Evolutionary conservation across 2,329 filamentous ascomycete genomes (phyloP).

Genomic region (Periconia sp.): DNA sequence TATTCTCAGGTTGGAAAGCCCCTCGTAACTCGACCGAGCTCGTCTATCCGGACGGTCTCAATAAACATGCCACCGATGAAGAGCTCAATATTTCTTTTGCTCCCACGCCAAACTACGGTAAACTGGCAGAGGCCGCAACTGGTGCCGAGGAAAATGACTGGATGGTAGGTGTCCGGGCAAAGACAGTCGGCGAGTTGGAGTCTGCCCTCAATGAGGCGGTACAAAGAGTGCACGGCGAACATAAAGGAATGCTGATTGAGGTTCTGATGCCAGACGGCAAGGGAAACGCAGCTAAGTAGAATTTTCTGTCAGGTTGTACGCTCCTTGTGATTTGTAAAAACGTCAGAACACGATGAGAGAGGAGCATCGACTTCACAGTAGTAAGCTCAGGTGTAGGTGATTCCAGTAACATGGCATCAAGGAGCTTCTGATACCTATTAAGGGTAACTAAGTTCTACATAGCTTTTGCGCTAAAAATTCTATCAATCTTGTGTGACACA

Average conservation of each 20-base stretch:
- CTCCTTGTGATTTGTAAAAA: too few species aligned
- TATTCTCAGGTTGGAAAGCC: constrained; percentile 58
- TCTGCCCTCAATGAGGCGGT: neutral
- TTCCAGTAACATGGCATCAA: too few species aligned
- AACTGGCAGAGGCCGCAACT: constrained; percentile 62
- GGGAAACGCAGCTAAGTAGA: neutral
- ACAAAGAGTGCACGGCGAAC: neutral
- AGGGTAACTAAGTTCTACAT: too few species aligned
- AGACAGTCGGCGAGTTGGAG: neutral
- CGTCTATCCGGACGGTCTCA: constrained; percentile 61
- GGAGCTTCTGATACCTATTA: too few species aligned
- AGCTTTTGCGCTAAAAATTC: too few species aligned
- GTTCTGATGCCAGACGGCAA: neutral
- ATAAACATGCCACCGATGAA: constrained; percentile 59
- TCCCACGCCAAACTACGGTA: constrained; percentile 60
- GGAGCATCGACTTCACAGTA: too few species aligned
- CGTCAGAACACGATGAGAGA: too few species aligned
- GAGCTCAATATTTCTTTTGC: constrained; percentile 65
- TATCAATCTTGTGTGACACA: too few species aligned
- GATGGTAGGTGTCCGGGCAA: neutral
- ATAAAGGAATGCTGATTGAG: neutral
- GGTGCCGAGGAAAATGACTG: constrained; percentile 27
- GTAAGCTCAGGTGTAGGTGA: too few species aligned
- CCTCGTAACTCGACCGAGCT: constrained; percentile 59
- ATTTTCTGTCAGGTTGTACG: too few species aligned